Conservation (phyloP, 2,329 filamentous ascomycete genomes). For the Aureobasidium melanogenum region DNA sequence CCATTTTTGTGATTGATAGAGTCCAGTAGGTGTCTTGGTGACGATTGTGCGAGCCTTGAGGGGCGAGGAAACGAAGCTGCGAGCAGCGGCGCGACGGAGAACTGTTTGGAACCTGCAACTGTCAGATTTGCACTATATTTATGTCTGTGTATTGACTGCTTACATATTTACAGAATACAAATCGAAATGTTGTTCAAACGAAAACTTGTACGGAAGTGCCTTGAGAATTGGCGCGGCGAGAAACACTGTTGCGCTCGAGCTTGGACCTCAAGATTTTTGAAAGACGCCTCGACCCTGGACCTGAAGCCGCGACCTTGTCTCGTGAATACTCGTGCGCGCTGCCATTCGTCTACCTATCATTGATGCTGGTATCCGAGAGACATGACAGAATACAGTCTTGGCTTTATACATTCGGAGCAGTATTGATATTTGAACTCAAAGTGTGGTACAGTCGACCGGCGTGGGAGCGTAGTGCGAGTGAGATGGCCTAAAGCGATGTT, state of each 20-base stretch:
- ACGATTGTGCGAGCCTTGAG: slow-evolving; percentile 34
- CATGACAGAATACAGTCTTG: no score
- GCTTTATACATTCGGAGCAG: no score
- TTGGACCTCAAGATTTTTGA: background rate
- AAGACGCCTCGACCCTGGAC: background rate
- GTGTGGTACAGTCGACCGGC: no score
- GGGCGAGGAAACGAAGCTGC: slow-evolving; percentile 40
- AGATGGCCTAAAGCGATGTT: no score
- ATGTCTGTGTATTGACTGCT: background rate
- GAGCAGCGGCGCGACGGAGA: slow-evolving; percentile 49
- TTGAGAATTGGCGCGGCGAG: background rate
- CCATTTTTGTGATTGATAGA: slow-evolving; percentile 32
- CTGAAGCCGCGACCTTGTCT: background rate
- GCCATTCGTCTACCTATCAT: background rate
- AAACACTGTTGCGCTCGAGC: background rate
- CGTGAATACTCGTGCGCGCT: background rate
- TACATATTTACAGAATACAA: background rate
- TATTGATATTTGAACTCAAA: no score
- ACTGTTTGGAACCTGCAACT: slow-evolving; percentile 38
- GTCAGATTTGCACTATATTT: background rate
- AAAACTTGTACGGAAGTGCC: background rate
- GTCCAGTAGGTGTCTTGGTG: slow-evolving; percentile 27
- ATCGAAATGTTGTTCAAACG: background rate
- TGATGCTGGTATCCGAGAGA: no score
- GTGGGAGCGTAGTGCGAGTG: no score